Conservation (phyloP, 2,329 filamentous ascomycete species). For the Penicillium sp. region DNA sequence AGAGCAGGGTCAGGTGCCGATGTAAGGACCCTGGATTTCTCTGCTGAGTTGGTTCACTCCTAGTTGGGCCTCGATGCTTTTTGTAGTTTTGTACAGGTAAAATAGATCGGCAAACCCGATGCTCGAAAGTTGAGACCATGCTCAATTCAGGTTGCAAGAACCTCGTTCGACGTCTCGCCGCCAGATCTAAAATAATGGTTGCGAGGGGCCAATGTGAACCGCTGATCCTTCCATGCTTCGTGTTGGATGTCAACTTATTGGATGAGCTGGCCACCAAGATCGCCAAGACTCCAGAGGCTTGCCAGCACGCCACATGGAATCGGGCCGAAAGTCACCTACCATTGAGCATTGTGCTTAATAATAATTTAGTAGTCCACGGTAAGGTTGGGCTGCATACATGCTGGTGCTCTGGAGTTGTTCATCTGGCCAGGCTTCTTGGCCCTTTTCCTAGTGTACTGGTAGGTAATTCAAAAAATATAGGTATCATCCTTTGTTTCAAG, state of each 20-base stretch:
- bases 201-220: not conserved
- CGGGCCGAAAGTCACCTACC: not conserved
- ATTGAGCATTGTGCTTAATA: not conserved
- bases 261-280: not conserved
- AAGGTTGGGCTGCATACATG: not conserved
- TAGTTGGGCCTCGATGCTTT: no score
- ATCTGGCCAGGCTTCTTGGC: no score
- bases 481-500: not conserved
- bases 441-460: no score
- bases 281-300: not conserved
- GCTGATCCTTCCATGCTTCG: not conserved
- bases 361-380: not conserved
- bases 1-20: no score
- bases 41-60: not conserved
- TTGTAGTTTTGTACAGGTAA: not conserved
- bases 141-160: not conserved
- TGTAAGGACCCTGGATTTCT: no score
- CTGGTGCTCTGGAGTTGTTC: no score
- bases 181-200: not conserved
- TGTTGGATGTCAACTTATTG: not conserved
- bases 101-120: conserved; percentile 2
- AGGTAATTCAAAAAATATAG: no score
- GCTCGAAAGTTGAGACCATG: not conserved
- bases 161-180: not conserved
- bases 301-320: not conserved